phyloP scores from a whole-genome alignment of 257 asterid species.

The Nicotiana tabacum region DNA sequence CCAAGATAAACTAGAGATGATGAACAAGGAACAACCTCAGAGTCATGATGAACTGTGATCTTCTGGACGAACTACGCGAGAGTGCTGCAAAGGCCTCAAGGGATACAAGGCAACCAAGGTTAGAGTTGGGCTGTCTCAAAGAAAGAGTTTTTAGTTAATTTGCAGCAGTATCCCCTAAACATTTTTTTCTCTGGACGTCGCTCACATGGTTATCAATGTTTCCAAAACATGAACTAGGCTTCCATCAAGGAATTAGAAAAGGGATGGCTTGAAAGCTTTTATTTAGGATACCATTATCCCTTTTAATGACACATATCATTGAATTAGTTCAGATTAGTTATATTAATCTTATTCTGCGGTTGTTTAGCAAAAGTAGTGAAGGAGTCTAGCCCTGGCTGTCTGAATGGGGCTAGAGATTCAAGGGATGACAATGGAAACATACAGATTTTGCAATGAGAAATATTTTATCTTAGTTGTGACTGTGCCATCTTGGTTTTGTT shows the following conservation, averaged over 20 bases:
- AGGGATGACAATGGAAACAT: background rate
- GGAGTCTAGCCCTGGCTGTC: background rate
- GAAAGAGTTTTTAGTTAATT: background rate
- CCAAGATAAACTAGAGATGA: constrained; percentile 54
- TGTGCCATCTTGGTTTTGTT: too few species aligned
- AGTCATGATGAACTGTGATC: constrained; percentile 77
- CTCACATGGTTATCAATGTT: background rate
- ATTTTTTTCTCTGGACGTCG: background rate
- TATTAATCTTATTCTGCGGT: background rate
- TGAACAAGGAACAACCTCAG: constrained; percentile 53
- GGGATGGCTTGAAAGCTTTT: background rate
- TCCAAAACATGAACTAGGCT: background rate
- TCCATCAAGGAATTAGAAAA: background rate
- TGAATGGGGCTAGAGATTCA: background rate
- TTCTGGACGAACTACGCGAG: background rate
- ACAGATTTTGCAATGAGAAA: background rate
- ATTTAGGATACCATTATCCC: background rate
- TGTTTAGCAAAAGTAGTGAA: background rate
- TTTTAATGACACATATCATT: background rate
- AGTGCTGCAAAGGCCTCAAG: background rate
- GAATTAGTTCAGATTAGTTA: background rate
- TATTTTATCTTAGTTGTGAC: too few species aligned
- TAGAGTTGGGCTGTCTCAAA: background rate
- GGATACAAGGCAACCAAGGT: background rate
- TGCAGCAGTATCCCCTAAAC: background rate